Conservation (phyloP, 129 eudicot species). For the Chrysanthemum makinoi region DNA sequence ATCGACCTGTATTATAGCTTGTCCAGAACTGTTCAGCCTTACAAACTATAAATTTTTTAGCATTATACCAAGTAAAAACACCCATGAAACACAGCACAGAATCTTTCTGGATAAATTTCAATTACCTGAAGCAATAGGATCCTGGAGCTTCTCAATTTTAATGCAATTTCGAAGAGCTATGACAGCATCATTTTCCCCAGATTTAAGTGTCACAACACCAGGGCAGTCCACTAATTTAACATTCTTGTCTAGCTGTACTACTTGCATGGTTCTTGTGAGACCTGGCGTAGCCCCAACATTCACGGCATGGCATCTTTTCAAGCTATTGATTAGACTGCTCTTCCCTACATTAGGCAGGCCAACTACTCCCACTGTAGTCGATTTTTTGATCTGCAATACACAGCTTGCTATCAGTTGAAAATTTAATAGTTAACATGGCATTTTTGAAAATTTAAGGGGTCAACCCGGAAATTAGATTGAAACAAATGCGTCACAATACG, state of each 20-base stretch:
- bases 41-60: too few relatives aligned
- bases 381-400: conserved; percentile 65
- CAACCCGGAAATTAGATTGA: too few relatives aligned
- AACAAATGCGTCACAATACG: too few relatives aligned
- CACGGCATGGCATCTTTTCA: conserved; percentile 87
- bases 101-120: background rate
- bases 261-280: conserved; percentile 91
- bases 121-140: conserved; percentile 79
- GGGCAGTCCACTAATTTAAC: conserved; percentile 92
- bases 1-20: too few relatives aligned
- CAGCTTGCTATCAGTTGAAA: background rate
- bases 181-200: conserved; percentile 66
- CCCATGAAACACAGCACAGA: background rate
- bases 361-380: conserved; percentile 83
- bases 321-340: conserved; percentile 96
- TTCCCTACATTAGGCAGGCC: conserved; percentile 97
- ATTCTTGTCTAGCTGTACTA: conserved; percentile 83
- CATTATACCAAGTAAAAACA: too few relatives aligned
- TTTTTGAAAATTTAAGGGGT: background rate
- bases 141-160: conserved; percentile 84
- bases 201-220: conserved; percentile 82
- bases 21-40: too few relatives aligned
- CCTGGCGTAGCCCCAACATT: conserved; percentile 96
- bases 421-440: background rate
- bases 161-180: conserved; percentile 85